Evolutionary conservation across 768 basidiomycete species (phyloP), one percentile per base, ranked within the genome.

Genomic region (Chalciporus pseudorubinellus): DNA sequence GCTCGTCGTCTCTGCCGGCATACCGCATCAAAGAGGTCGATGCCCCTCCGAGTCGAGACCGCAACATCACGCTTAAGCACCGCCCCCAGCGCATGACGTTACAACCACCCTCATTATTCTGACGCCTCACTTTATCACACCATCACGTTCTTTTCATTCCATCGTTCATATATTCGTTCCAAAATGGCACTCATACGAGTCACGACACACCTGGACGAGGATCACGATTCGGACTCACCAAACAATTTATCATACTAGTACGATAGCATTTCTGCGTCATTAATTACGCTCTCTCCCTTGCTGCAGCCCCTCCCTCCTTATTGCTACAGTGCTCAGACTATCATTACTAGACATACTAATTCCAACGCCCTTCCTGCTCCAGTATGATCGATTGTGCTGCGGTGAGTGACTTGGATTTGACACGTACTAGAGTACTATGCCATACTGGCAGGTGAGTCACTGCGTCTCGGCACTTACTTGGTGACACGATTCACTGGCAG

Each of bases 1-100:
- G 81, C 84, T n/a, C 69, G 69, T 19, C 68, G 69, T 20, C 60
- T 63, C 40, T 64, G 67, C 45, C 63, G 62, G 51, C 64, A 46
- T 2, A 44, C 38, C 19, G 55, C 49, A 24, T 49, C 41, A 2
- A 53, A 57, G 6, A 19, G 29, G 36, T 44, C 66, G 22, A 56
- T 58, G 13, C 56, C 57, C 39, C 55, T n/a, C n/a, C n/a, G n/a
- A n/a, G n/a, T 57, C 43, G 52, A 33, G 41, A 10, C 20, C 26
- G 34, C 24, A 20, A 48, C 22, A 19, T 36, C 21, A 20, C 50
- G 47, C 20, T 44, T 49, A 22, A 52, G 57, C 41, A 52, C 49
- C 46, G 36, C 46, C 21, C 53, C 44, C 39, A 59, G 29, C 42
- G 10, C 51, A 53, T 69, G 52, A 67, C 54, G 55, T 60, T 55